phyloP scores from a whole-genome alignment of 148 eudicot species.

The Amaranthus hypochondriacus region DNA sequence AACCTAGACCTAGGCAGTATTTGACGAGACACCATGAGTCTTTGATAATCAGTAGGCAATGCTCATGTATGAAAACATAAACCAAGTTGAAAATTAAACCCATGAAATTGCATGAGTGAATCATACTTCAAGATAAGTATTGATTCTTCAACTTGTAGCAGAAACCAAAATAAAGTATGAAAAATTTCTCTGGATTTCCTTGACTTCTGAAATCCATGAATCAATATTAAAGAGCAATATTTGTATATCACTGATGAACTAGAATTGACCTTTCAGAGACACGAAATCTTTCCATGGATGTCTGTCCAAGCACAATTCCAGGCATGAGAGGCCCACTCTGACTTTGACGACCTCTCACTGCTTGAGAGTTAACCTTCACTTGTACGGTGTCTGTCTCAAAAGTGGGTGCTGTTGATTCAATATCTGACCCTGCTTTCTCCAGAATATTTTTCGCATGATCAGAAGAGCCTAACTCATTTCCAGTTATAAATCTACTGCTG shows the following conservation, averaged over 20 bases:
- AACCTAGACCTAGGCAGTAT: not conserved
- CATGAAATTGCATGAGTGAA: not conserved
- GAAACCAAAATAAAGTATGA: not conserved
- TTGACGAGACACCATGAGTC: not conserved
- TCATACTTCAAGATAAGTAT: not conserved
- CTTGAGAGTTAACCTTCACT: constrained; percentile 40
- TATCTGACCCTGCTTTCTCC: constrained; percentile 37
- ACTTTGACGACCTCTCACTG: constrained; percentile 53
- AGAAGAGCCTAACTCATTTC: constrained; percentile 34
- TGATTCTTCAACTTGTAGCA: not conserved
- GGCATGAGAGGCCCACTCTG: constrained; percentile 88
- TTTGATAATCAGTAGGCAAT: not conserved
- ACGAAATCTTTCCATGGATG: constrained; percentile 57
- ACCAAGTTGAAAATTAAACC: not conserved
- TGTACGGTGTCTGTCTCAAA: constrained; percentile 45
- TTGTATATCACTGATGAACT: not conserved
- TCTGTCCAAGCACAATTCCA: constrained; percentile 57
- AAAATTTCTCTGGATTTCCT: not conserved
- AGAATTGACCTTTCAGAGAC: constrained; percentile 56
- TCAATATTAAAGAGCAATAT: not conserved
- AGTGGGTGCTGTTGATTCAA: constrained; percentile 39
- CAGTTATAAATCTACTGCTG: constrained; percentile 37
- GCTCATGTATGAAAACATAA: not conserved
- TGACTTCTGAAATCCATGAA: not conserved
- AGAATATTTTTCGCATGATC: constrained; percentile 36